These are phyloP conservation scores for Ensete ventricosum DNA, from an alignment of 176 grass and related monocot genomes.

Conservation along the genomic window DNA sequence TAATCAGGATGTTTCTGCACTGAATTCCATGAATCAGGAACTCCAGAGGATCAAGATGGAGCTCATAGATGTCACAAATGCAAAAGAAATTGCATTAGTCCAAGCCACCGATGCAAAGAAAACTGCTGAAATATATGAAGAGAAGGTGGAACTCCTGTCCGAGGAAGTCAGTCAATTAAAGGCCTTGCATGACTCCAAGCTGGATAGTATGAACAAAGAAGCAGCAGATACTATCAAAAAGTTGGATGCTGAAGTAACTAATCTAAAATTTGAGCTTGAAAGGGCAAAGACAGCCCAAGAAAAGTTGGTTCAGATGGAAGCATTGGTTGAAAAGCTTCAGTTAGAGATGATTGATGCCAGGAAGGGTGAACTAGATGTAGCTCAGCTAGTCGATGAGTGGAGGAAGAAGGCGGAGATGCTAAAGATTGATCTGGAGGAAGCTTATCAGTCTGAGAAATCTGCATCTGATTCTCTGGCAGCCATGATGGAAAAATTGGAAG, in stretches of 20 bases:
- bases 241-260: slow-evolving; percentile 46
- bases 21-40: slow-evolving; percentile 57
- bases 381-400: slow-evolving; percentile 59
- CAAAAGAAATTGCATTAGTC: slow-evolving; percentile 47
- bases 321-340: slow-evolving; percentile 40
- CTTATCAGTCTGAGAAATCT: slow-evolving; percentile 44
- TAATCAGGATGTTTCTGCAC: slow-evolving; percentile 31
- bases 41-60: slow-evolving; percentile 50
- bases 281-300: slow-evolving; percentile 38
- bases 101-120: slow-evolving; percentile 68
- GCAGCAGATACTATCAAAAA: slow-evolving; percentile 35
- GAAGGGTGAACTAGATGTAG: slow-evolving; percentile 37
- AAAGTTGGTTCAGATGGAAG: slow-evolving; percentile 45
- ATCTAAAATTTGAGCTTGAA: slow-evolving; percentile 52
- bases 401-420: slow-evolving; percentile 45
- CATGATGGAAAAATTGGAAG: slow-evolving; percentile 34
- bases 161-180: slow-evolving; percentile 43
- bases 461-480: slow-evolving; percentile 47
- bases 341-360: slow-evolving; percentile 47
- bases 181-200: slow-evolving; percentile 48
- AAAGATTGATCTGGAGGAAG: slow-evolving; percentile 49
- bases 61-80: slow-evolving; percentile 33
- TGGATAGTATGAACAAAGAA: slow-evolving; percentile 56
- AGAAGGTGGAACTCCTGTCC: slow-evolving; percentile 62
- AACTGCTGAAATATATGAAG: slow-evolving; percentile 47